phyloP scores from a whole-genome alignment of 129 eudicot genomes.

The Centella asiatica region DNA sequence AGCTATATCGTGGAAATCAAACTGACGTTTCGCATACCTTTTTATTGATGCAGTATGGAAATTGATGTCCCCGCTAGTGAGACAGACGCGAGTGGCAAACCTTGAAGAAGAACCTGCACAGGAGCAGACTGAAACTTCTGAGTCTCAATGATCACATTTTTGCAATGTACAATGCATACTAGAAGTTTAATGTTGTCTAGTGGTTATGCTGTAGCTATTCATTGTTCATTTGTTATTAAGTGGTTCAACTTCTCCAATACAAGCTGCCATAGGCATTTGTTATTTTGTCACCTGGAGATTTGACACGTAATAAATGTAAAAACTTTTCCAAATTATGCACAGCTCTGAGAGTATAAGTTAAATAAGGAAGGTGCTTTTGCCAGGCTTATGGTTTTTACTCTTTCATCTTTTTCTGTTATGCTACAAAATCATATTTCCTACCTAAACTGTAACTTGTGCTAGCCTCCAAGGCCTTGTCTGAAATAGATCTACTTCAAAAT shows the following conservation, averaged over 20 bases:
- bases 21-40: not conserved
- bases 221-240: conserved; percentile 9
- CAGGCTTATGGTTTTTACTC: too few species aligned
- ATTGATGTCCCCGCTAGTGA: conserved; percentile 68
- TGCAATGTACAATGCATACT: conserved; percentile 3
- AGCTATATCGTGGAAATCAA: not conserved
- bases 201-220: not conserved
- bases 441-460: too few species aligned
- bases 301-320: not conserved
- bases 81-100: conserved; percentile 55
- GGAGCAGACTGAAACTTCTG: conserved; percentile 17
- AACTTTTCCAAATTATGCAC: not conserved
- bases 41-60: conserved; percentile 72
- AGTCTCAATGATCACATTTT: conserved; percentile 8
- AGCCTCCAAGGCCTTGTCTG: too few species aligned
- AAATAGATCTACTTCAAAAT: too few species aligned
- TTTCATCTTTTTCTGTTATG: too few species aligned
- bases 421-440: too few species aligned
- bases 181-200: not conserved
- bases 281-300: too few species aligned
- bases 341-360: not conserved
- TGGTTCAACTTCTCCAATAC: conserved; percentile 2
- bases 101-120: conserved; percentile 54
- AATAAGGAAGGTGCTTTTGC: too few species aligned
- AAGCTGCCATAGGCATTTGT: not conserved